A percentile compares a stretch with the other conserved stretches of the same genome.
These are phyloP conservation scores for Ophiostoma pallidulum DNA, from an alignment of 2,329 filamentous ascomycete genomes.

Conservation along the genomic window DNA sequence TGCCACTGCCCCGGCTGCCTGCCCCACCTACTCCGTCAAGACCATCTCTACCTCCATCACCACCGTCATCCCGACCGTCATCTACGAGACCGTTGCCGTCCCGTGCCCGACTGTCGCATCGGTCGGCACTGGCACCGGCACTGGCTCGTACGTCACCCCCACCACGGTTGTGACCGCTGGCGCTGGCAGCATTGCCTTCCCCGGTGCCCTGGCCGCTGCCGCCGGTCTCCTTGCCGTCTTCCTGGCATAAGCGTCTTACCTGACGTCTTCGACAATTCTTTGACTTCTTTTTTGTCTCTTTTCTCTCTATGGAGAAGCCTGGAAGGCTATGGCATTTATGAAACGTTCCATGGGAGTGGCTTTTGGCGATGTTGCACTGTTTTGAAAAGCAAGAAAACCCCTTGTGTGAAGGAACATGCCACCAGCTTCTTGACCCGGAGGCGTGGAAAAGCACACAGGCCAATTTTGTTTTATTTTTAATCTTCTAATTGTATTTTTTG, in stretches of 20 bases:
- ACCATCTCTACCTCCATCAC: conserved; percentile 48
- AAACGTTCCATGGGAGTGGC: conserved; percentile 19
- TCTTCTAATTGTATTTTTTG: conserved; percentile 36
- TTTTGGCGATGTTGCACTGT: conserved; percentile 21
- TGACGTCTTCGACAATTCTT: conserved; percentile 2
- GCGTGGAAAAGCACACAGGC: no score
- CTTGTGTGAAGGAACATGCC: no score
- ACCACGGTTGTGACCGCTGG: conserved; percentile 37
- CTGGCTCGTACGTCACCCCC: conserved; percentile 23
- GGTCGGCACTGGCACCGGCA: conserved; percentile 23
- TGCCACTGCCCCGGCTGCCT: conserved; percentile 21
- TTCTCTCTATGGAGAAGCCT: conserved; percentile 30
- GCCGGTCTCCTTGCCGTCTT: conserved; percentile 45
- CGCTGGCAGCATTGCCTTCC: conserved; percentile 44
- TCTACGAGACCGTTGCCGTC: conserved; percentile 38
- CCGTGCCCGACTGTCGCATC: conserved; percentile 30
- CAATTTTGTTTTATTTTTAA: conserved; percentile 35
- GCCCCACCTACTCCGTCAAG: conserved; percentile 34
- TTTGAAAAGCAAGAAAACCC: no score
- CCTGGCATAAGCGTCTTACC: conserved; percentile 39
- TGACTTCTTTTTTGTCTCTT: conserved; percentile 19
- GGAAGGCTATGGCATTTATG: conserved; percentile 29
- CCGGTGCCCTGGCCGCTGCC: conserved; percentile 43
- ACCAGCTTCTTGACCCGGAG: no score
- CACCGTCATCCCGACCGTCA: conserved; percentile 45